Percentiles rank a stretch among this genome's conserved stretches.
Conservation (phyloP, 805 yeast species). For the Candida oleophila region DNA sequence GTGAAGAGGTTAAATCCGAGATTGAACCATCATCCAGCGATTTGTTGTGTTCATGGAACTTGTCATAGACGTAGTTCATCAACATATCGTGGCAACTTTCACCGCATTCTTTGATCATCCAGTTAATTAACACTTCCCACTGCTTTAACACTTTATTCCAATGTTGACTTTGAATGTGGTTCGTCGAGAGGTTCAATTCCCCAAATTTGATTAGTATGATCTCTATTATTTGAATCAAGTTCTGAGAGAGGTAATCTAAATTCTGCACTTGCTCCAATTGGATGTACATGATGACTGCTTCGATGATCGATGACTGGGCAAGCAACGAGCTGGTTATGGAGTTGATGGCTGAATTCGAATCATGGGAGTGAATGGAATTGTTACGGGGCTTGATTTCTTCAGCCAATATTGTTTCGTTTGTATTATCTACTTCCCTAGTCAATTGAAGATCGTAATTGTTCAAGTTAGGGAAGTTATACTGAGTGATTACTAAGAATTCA, state of each 20-base stretch:
- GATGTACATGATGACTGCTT: constrained; percentile 33
- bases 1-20: neutral
- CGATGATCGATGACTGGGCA: constrained; percentile 30
- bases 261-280: constrained; percentile 42
- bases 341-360: constrained; percentile 25
- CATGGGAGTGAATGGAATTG: constrained; percentile 21
- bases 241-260: constrained; percentile 31
- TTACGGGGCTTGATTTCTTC: constrained; percentile 15
- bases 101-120: constrained; percentile 36
- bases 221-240: constrained; percentile 27
- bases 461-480: constrained; percentile 29
- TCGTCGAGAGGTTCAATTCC: constrained; percentile 15
- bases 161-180: constrained; percentile 30
- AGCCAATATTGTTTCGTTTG: constrained; percentile 5
- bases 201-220: constrained; percentile 29
- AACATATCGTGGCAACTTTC: constrained; percentile 36
- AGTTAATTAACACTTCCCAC: constrained; percentile 28
- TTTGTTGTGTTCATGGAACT: constrained; percentile 17
- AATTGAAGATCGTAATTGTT: constrained; percentile 28
- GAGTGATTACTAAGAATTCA: constrained; percentile 28
- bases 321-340: constrained; percentile 18
- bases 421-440: constrained; percentile 18
- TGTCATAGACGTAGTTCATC: constrained; percentile 26
- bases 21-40: neutral
- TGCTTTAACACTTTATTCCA: constrained; percentile 32